Percentiles rank a stretch among this genome's conserved stretches.
These are phyloP conservation scores for Hirsutella minnesotensis DNA, from an alignment of 2,329 filamentous ascomycete species.

Conservation along the genomic window DNA sequence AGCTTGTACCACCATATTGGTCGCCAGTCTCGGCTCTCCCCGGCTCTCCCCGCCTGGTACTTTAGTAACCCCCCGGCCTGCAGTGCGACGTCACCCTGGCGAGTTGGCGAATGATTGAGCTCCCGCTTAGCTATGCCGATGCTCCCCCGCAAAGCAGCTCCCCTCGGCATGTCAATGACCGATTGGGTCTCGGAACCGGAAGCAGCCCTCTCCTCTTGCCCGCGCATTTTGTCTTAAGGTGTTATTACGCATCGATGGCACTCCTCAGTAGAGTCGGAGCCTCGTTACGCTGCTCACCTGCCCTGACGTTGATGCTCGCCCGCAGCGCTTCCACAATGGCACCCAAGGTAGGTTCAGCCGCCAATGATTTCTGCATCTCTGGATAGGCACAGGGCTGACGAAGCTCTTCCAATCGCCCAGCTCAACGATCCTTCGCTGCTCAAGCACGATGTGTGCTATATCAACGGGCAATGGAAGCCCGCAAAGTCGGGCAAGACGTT, in stretches of 20 bases:
- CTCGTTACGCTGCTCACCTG: constrained; percentile 18
- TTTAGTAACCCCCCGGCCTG: too few relatives aligned
- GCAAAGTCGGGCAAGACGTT: constrained; percentile 86
- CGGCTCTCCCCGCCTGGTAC: too few relatives aligned
- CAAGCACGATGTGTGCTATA: constrained; percentile 70
- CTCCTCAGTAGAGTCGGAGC: constrained; percentile 18
- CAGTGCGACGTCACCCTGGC: too few relatives aligned
- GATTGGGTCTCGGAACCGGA: too few relatives aligned
- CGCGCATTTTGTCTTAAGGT: background rate
- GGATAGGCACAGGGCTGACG: too few relatives aligned
- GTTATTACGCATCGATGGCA: constrained; percentile 13
- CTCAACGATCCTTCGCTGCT: constrained; percentile 72
- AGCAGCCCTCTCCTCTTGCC: background rate
- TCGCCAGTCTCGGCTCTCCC: too few relatives aligned
- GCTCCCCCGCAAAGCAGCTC: background rate
- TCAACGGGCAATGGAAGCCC: constrained; percentile 86
- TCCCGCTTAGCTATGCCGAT: background rate
- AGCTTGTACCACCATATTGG: too few relatives aligned
- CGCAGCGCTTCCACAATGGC: constrained; percentile 35
- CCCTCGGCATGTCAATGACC: background rate
- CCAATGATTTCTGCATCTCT: background rate
- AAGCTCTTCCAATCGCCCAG: constrained; percentile 23
- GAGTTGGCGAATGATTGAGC: too few relatives aligned
- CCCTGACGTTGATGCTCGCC: constrained; percentile 14
- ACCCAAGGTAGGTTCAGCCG: constrained; percentile 24